Evolutionary conservation across 1,139 yeast species (phyloP), one percentile per base, ranked within the genome.

Genomic region (Pichia sp.): DNA sequence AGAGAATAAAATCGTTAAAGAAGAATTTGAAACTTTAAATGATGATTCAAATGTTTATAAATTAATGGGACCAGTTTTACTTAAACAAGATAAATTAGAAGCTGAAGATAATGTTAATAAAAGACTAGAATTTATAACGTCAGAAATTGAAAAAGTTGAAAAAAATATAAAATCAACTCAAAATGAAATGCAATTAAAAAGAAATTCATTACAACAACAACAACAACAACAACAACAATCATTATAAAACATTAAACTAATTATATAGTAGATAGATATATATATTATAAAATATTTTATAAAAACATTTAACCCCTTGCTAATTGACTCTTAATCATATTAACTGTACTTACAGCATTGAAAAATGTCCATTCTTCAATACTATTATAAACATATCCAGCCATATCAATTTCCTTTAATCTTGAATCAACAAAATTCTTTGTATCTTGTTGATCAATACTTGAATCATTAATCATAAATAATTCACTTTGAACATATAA

Each of bases 1-100:
- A 66, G 98, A 92, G 66, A 90, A 90, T 68, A 83, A 83, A 62
- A 89, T 92, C 46, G 98, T 92, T n/a, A 74, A 82, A 59, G 81
- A 79, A 38, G 97, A 92, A 66, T 86, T 92, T 60, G 77, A 74
- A 27, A 66, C 68, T 46, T 69, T 89, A 29, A 49, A 53, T n/a
- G 57, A 53, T 5, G 66, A 63, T 30, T 75, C 94, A 25, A 86
- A 85, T 58, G 83, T 92, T 37, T 92, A 79, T 70, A 92, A 92
- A 66, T 75, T 90, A 56, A 86, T 92, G 27, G 98, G 98, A 1
- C 96, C 96, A 9, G 89, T 90, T 7, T 73, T 92, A 53, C 73
- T 92, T 53, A 97, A 97, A 2, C 96, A 90, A 62, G 96, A 89
- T 48, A 78, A 77, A 55, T 66, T 66, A 11, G 97, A 92, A 65